Conservation (phyloP, 345 rosid species). For the Eucalyptus marginata region DNA sequence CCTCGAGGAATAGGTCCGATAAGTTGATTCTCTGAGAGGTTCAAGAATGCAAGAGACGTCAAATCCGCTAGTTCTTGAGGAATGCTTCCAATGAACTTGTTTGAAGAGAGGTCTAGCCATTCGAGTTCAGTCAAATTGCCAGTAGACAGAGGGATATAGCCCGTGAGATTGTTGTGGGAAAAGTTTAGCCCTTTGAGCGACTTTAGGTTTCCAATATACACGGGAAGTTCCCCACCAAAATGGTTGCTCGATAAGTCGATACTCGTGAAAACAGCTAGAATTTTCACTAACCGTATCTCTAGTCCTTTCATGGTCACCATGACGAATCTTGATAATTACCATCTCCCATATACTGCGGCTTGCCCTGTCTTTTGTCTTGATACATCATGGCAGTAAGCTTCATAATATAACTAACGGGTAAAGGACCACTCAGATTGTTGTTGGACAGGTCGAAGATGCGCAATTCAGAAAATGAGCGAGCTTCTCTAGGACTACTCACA, state of each 20-base stretch:
- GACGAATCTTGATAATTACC: neutral
- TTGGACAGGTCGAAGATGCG: fast-evolving
- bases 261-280: neutral
- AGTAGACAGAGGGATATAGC: fast-evolving
- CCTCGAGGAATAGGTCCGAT: neutral
- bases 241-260: neutral
- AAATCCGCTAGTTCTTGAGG: neutral
- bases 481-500: neutral
- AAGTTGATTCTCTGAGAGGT: neutral
- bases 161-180: neutral
- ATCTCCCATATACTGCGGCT: neutral
- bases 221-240: neutral
- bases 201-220: neutral
- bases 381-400: neutral
- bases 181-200: neutral
- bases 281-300: neutral
- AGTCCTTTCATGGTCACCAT: neutral
- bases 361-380: neutral
- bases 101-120: neutral
- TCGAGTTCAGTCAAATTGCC: neutral
- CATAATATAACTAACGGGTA: neutral
- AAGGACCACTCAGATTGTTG: neutral
- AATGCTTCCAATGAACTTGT: neutral
- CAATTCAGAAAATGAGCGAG: neutral
- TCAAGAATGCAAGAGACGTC: neutral